phyloP scores from a whole-genome alignment of 2,329 filamentous ascomycete species.

The Neofusicoccum kwambonambiense region DNA sequence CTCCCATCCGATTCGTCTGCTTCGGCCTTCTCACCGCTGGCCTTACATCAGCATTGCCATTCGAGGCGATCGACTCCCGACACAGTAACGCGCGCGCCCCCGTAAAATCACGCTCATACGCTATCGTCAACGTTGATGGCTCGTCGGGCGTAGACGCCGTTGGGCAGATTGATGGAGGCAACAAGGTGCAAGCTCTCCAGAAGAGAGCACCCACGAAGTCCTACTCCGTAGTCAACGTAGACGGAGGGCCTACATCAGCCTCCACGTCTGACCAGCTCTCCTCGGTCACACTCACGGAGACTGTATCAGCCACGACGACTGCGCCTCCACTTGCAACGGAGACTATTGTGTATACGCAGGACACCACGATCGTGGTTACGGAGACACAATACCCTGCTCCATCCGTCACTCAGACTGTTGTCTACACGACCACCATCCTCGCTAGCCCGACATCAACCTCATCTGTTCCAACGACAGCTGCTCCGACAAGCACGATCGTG shows the following conservation, averaged over 20 bases:
- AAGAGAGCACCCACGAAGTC: slow-evolving; percentile 30
- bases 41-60: slow-evolving; percentile 11
- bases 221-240: slow-evolving; percentile 42
- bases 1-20: slow-evolving; percentile 4
- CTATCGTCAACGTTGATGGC: slow-evolving; percentile 15
- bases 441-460: not conserved
- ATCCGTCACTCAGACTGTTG: slow-evolving; percentile 5
- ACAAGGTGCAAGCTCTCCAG: slow-evolving; percentile 20
- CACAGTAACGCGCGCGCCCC: not conserved
- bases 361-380: slow-evolving; percentile 5
- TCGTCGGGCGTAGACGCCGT: not conserved
- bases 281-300: slow-evolving; percentile 8
- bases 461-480: not conserved
- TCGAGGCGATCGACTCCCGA: slow-evolving; percentile 5
- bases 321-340: not conserved
- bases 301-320: not conserved
- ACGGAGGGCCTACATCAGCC: slow-evolving; percentile 32
- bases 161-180: not conserved
- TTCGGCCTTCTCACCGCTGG: slow-evolving; percentile 2
- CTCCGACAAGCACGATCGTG: not conserved
- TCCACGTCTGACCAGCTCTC: not conserved
- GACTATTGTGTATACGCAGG: slow-evolving; percentile 2
- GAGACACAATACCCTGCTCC: not conserved
- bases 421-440: slow-evolving; percentile 12
- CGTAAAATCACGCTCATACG: not conserved